These are phyloP conservation scores for Phaeomoniella chlamydospora DNA, from an alignment of 2,329 filamentous ascomycete species.

Conservation along the genomic window DNA sequence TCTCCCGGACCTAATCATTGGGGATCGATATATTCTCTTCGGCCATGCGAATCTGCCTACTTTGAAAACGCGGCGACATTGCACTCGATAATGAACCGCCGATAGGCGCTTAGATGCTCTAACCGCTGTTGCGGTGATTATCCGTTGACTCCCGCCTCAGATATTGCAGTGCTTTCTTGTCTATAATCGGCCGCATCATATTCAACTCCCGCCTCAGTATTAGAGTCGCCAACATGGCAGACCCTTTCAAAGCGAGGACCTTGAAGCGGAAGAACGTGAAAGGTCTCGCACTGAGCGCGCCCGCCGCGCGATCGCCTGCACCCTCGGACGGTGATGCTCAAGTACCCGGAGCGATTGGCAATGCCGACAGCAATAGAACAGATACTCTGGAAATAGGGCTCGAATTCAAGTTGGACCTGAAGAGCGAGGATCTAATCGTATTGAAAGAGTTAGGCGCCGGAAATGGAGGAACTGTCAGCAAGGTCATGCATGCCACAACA, in stretches of 20 bases:
- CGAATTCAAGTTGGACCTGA: constrained; percentile 86
- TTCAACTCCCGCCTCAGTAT: too few species aligned
- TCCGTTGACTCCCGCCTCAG: too few species aligned
- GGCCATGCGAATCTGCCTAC: too few species aligned
- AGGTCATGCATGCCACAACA: constrained; percentile 86
- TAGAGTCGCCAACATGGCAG: too few species aligned
- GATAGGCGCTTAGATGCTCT: neutral
- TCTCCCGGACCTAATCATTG: too few species aligned
- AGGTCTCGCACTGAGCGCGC: constrained; percentile 73
- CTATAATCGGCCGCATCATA: too few species aligned
- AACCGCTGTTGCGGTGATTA: neutral
- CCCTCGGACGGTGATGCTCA: constrained; percentile 59
- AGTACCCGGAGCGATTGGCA: constrained; percentile 42
- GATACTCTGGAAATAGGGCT: constrained; percentile 88
- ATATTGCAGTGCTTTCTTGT: too few species aligned
- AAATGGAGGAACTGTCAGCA: constrained; percentile 96
- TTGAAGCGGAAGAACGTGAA: constrained; percentile 99
- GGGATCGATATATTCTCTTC: too few species aligned
- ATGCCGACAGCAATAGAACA: constrained; percentile 43
- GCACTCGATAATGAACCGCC: neutral
- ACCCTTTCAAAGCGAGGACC: constrained; percentile 53
- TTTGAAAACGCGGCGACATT: too few species aligned
- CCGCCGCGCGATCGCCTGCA: constrained; percentile 52
- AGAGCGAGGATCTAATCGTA: constrained; percentile 81
- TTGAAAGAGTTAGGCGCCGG: constrained; percentile 90